phyloP scores from a whole-genome alignment of 768 basidiomycete genomes.

The Trametes cinnabarina region DNA sequence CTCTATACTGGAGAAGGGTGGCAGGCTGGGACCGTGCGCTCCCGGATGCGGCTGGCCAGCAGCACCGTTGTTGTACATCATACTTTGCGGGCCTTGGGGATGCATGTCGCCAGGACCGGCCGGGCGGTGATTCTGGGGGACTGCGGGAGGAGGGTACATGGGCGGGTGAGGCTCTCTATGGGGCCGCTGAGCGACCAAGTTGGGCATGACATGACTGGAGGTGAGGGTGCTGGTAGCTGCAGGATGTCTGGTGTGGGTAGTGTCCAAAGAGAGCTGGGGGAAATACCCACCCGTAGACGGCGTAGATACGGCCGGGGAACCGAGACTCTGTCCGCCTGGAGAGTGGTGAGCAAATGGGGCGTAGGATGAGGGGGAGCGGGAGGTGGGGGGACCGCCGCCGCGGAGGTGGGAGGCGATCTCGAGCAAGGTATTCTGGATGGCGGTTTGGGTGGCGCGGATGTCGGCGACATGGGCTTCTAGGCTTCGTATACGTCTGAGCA shows the following conservation, averaged over 20 bases:
- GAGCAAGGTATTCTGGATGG: conserved; percentile 75
- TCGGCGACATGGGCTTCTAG: conserved; percentile 85
- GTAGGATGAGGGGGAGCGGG: conserved; percentile 66
- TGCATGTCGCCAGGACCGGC: conserved; percentile 41
- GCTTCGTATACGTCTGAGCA: conserved; percentile 78
- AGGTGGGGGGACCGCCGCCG: conserved; percentile 37
- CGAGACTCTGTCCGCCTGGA: conserved; percentile 62
- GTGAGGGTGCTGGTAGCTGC: conserved; percentile 31
- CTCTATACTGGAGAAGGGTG: conserved; percentile 70
- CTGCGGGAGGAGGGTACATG: conserved; percentile 8
- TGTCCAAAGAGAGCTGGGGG: conserved; percentile 27
- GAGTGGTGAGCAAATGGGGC: conserved; percentile 61
- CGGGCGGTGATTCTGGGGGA: conserved; percentile 29
- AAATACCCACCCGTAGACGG: conserved; percentile 35
- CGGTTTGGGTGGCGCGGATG: conserved; percentile 66
- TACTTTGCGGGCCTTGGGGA: conserved; percentile 42
- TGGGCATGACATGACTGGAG: conserved; percentile 14
- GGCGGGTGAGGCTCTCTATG: conserved; percentile 14
- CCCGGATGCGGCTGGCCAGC: conserved; percentile 6
- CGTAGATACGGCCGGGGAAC: conserved; percentile 44
- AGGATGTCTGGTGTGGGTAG: conserved; percentile 22
- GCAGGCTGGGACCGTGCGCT: conserved; percentile 53
- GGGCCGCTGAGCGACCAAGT: conserved; percentile 3
- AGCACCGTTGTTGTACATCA: conserved; percentile 35
- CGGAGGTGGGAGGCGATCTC: conserved; percentile 82